Evolutionary conservation across 1,284 basidiomycete species (phyloP), one percentile per base, ranked within the genome.

Genomic region (Caloboletus firmus): DNA sequence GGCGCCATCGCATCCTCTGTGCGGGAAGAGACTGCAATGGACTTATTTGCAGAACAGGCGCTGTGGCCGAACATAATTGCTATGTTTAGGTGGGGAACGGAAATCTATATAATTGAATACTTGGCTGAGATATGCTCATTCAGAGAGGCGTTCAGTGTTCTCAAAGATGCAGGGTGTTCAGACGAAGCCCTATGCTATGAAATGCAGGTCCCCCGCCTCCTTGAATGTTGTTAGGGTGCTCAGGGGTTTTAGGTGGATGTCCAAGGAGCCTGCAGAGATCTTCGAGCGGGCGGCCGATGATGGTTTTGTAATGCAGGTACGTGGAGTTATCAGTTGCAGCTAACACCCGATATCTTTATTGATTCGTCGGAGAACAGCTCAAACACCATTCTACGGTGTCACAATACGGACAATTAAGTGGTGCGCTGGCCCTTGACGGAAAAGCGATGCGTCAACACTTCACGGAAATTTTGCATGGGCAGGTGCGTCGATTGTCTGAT

Each of bases 251-350:
- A 85, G 83, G 82, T 84, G 83, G 83, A 85, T 85, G 83, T 85
- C 84, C 30, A 85, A 84, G 61, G 83, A 85, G 61, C 83, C 84
- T 3, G 83, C 84, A n/a, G 84, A 85, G 59, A 84, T 85, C 43
- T 86, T 86, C 64, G 83, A 85, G 65, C 74, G 82, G 28, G 83
- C 84, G 9, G 83, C 83, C 2, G 83, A 85, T 57, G 83, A 85
- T 41, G 84, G 84, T 17, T 84, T 85, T 65, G 79, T 85, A 50
- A 67, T 65, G 24, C 83, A 84, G 71, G 81, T 77, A 50, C 32
- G 58, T 52, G 13, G 17, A 45, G 9, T 45, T 20, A 30, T 35
- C 13, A 34, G 24, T 39, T n/a, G 20, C 35, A 34, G 15, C 30
- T 24, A 30, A 17, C 12, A 22, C 7, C 10, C 24, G 6, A 42